These are phyloP conservation scores for Apophysomyces elegans DNA, from an alignment of 371 early-diverging fungal genomes.

Conservation along the genomic window DNA sequence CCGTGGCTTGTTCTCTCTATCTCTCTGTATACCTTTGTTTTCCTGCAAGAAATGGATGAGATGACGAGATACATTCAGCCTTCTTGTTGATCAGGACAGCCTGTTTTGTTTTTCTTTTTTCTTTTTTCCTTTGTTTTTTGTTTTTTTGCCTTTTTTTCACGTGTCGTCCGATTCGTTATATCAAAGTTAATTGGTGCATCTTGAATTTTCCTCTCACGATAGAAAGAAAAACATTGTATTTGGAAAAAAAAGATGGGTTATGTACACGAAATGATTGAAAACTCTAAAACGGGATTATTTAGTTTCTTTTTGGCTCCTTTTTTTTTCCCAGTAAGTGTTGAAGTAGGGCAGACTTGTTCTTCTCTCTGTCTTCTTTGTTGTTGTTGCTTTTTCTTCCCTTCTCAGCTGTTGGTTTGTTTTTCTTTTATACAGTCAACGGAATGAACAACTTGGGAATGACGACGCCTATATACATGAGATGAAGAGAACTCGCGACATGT, in stretches of 20 bases:
- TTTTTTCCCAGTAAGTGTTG: background rate
- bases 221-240: no score
- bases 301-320: background rate
- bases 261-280: no score
- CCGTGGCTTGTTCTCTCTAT: no score
- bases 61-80: no score
- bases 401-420: background rate
- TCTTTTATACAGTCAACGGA: constrained; percentile 2
- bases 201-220: background rate
- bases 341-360: no score
- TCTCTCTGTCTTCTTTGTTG: no score
- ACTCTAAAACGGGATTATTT: no score
- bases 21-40: no score
- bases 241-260: no score
- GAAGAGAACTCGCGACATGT: background rate
- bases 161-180: background rate
- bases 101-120: no score
- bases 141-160: background rate
- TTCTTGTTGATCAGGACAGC: no score
- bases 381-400: background rate
- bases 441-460: background rate
- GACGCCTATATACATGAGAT: constrained; percentile 11
- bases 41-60: no score
- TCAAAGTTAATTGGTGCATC: background rate
- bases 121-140: background rate